Evolutionary conservation across 1,139 yeast species (phyloP).

Genomic region (Trichomonascaceae sp.): DNA sequence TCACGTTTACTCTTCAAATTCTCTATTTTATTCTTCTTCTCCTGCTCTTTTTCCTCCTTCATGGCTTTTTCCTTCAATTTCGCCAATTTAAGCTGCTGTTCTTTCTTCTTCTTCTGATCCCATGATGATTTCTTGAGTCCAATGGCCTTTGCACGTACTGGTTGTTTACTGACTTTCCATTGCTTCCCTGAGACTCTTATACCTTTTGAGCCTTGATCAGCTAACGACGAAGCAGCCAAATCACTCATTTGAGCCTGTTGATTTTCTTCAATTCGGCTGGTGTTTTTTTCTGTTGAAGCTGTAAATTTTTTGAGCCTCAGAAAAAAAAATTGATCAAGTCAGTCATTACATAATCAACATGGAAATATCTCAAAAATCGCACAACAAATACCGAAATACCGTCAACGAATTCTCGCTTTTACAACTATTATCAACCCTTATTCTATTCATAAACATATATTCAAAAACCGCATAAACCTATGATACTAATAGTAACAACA

Average conservation of each 20-base stretch:
- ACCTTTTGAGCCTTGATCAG: background rate
- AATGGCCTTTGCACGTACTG: constrained; percentile 25
- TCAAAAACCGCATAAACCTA: constrained; percentile 1
- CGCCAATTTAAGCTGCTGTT: constrained; percentile 25
- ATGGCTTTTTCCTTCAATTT: constrained; percentile 34
- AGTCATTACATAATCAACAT: background rate
- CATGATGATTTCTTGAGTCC: constrained; percentile 30
- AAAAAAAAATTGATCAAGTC: too few species aligned
- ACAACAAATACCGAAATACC: background rate
- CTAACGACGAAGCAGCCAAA: background rate
- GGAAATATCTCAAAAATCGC: too few species aligned
- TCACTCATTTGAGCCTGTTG: background rate
- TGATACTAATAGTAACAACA: background rate
- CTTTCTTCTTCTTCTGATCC: constrained; percentile 31
- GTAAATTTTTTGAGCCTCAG: background rate
- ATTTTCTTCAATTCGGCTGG: background rate
- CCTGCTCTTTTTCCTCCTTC: constrained; percentile 34
- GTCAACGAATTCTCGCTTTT: background rate
- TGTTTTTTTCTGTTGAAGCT: background rate
- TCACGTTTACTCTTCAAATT: constrained; percentile 33
- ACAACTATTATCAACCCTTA: too few species aligned
- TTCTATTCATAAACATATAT: background rate
- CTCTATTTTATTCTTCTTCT: constrained; percentile 26
- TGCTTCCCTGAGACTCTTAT: constrained; percentile 25
- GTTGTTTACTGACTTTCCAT: constrained; percentile 35